Base-by-base conservation (phyloP, 2,329 filamentous ascomycete genomes). In the Bipolaris cookei region DNA sequence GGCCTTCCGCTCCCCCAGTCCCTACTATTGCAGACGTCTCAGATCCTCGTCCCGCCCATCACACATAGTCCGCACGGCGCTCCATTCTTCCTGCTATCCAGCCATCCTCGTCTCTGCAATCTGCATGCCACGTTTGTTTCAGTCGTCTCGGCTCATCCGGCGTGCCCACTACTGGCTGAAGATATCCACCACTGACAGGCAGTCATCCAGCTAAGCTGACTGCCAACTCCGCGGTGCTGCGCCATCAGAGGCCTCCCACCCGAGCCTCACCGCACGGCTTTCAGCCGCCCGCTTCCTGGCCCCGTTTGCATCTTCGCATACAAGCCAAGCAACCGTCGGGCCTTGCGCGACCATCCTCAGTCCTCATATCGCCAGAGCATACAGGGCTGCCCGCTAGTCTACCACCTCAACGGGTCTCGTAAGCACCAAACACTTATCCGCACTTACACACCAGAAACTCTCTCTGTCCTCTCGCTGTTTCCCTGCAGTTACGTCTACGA, bases 341-440 rank as follows among this genome's bases (percentile, higher is more conserved):
- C 64, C 67, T 66, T 71, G 71, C 69, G 62, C 70, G 54, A 74
- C 72, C 30, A 69, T 69, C 67, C 64, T 62, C 63, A 71, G 73
- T 72, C 66, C 67, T 58, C 62, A 68, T 59, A 67, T 62, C 63
- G 58, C 61, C 63, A 65, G 63, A 64, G 67, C 61, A 60, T 59
- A 57, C 66, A 63, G 64, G 68, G 62, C 67, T 65, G 71, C 61
- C 63, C 49, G 57, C 59, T 69, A 72, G 67, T 58, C 61, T 73
- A 75, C 72, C 73, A 69, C 59, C 55, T 67, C 56, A 64, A 67
- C 64, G 70, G 71, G 66, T 61, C 65, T 67, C 66, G 67, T 71
- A 70, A 69, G 70, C 67, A 73, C 59, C 68, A 67, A 67, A 61
- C 25, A 68, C 63, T 66, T 66, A 68, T 69, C 65, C 64, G 62